These are phyloP conservation scores for Diddensiella transvaalensis DNA, from an alignment of 805 yeast species.

Conservation along the genomic window DNA sequence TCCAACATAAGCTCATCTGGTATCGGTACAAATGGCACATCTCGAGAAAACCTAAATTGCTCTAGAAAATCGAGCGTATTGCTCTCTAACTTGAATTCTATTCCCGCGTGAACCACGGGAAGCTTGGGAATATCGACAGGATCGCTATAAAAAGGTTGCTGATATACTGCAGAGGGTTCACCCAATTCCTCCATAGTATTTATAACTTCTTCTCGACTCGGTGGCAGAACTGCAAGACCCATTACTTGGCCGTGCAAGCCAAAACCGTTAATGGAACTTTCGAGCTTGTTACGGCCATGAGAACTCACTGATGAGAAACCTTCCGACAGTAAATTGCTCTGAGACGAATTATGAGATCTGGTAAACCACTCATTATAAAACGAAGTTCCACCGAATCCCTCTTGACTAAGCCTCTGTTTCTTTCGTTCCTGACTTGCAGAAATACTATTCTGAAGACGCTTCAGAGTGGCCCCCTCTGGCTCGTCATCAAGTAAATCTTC, in stretches of 20 bases:
- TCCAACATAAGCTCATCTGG: background rate
- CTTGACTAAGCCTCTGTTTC: background rate
- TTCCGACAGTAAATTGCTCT: background rate
- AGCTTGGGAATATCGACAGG: conserved; percentile 47
- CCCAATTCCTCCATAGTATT: conserved; percentile 48
- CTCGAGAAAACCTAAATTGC: conserved; percentile 8
- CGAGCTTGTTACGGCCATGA: conserved; percentile 11
- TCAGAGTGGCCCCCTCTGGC: background rate
- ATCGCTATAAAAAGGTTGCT: conserved; percentile 61
- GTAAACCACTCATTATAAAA: background rate
- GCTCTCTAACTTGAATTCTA: conserved; percentile 48
- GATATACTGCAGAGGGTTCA: conserved; percentile 49
- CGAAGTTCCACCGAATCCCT: background rate
- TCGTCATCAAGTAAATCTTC: background rate
- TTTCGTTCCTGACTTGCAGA: background rate
- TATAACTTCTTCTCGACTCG: conserved; percentile 36
- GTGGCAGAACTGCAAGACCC: conserved; percentile 16
- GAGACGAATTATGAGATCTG: background rate
- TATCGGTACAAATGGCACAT: background rate
- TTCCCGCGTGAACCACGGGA: conserved; percentile 68
- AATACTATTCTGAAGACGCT: background rate
- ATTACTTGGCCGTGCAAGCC: background rate
- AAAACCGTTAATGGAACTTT: conserved; percentile 2
- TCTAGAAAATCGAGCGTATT: conserved; percentile 29
- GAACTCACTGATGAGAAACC: conserved; percentile 11